Conservation (phyloP, 179 eudicot genomes). For the Gypsophila paniculata region DNA sequence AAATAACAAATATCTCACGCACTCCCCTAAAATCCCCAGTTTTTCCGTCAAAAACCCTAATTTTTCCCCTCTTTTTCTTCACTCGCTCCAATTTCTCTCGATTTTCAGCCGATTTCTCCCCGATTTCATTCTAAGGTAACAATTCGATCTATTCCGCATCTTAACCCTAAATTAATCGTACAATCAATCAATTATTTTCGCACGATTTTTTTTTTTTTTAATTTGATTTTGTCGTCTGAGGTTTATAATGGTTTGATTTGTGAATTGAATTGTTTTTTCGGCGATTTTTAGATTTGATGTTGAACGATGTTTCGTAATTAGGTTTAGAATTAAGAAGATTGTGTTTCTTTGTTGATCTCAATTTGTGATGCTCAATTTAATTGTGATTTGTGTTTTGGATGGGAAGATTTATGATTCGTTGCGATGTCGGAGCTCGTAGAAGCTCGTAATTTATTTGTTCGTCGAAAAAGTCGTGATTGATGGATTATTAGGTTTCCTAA, state of each 20-base stretch:
- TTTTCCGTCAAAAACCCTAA: neutral
- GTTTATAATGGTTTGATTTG: neutral
- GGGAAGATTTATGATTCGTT: neutral
- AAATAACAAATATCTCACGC: neutral
- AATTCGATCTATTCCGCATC: neutral
- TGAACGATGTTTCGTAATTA: neutral
- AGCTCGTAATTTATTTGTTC: neutral
- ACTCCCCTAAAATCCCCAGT: neutral
- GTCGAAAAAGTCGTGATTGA: neutral
- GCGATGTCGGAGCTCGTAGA: neutral
- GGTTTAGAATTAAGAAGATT: neutral
- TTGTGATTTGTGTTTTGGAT: neutral
- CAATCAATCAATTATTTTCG: neutral
- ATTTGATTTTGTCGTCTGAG: neutral
- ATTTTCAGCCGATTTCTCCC: neutral
- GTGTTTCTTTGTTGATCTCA: neutral
- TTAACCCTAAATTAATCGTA: neutral
- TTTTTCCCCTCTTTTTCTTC: neutral
- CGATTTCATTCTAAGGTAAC: slow-evolving; percentile 1
- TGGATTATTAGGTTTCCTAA: slow-evolving; percentile 1
- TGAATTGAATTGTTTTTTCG: neutral
- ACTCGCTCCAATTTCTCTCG: no score
- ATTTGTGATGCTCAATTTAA: neutral
- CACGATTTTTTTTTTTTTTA: neutral
- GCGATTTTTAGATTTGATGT: neutral